Conservation (phyloP, 2,329 filamentous ascomycete species). For the Iodosphaeria phyllophila region DNA sequence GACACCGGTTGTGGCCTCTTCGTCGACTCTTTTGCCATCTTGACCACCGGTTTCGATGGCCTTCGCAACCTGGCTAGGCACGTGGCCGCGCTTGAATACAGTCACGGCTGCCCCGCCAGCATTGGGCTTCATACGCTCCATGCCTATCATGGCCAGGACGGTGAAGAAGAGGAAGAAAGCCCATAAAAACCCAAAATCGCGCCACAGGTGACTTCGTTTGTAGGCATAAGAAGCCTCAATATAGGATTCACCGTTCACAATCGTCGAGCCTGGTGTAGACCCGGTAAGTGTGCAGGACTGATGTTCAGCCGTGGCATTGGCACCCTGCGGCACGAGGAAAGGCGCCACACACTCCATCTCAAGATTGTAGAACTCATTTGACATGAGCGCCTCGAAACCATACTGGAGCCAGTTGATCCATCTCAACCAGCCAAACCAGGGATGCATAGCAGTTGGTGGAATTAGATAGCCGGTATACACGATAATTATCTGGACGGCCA, state of each 20-base stretch:
- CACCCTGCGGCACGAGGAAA: slow-evolving; percentile 27
- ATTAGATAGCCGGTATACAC: slow-evolving; percentile 52
- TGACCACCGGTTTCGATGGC: slow-evolving; percentile 14
- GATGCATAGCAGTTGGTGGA: slow-evolving; percentile 38
- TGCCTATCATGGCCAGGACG: slow-evolving; percentile 47
- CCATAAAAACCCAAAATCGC: slow-evolving; percentile 63
- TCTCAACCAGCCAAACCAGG: slow-evolving; percentile 52
- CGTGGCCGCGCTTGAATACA: slow-evolving; percentile 42
- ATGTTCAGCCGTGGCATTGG: slow-evolving; percentile 19
- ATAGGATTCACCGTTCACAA: slow-evolving; percentile 36
- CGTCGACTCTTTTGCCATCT: too few relatives aligned
- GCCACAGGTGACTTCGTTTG: slow-evolving; percentile 40
- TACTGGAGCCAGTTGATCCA: slow-evolving; percentile 49
- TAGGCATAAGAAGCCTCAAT: slow-evolving; percentile 34
- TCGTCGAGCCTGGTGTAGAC: slow-evolving; percentile 23
- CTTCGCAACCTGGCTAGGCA: slow-evolving; percentile 33
- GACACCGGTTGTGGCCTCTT: too few relatives aligned
- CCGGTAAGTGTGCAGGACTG: slow-evolving; percentile 38
- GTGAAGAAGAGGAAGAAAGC: slow-evolving; percentile 62
- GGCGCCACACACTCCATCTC: slow-evolving; percentile 25
- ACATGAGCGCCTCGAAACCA: slow-evolving; percentile 40
- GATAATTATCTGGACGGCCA: slow-evolving; percentile 39
- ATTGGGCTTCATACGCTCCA: slow-evolving; percentile 51
- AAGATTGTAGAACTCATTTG: slow-evolving; percentile 34
- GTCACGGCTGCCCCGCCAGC: slow-evolving; percentile 46